Evolutionary conservation across 192 early-diverging fungal species (phyloP), one percentile per base, ranked within the genome.

Genomic region (Coemansia sp.): DNA sequence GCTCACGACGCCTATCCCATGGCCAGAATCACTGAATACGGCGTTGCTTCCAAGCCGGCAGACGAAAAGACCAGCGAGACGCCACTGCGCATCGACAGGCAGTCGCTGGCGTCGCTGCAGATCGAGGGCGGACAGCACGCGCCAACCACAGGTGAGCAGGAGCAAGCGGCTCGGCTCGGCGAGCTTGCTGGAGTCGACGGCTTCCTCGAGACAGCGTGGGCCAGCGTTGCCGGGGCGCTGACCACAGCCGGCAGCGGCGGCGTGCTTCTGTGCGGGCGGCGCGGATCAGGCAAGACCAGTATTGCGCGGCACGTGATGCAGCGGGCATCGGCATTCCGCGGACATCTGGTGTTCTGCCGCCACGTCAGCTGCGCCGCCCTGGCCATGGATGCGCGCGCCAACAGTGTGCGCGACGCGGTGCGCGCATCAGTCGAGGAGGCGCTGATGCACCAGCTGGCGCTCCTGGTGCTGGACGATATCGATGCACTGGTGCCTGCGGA

Each of bases 251-350:
- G 61, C 36, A 34, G 33, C 2, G 64, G 63, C 40, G 88, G 90
- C n/a, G 65, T 90, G 22, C 66, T 92, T 22, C 42, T 91, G 11
- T 85, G 86, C 45, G 90, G 90, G 10, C 73, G 86, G 9, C 89
- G 86, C 62, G 90, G 90, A 31, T 84, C 88, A 4, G 90, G 90
- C n/a, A 92, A 92, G 52, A 85, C 89, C 15, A 84, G 83, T 37
- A 77, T 91, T 17, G 80, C 81, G 15, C 69, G 82, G n/a, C 69
- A 81, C 10, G 52, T 92, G 29, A 40, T 52, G 17, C 28, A 38
- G 9, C 50, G 23, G 0, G 66, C 61, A 0, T 47, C 44, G 38
- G 25, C 31, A 28, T 65, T 72, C 40, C 69, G 54, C 19, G 54
- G 17, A 2, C 70, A 62, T 14, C 62, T 78, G 31, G 70, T 73